A percentile compares a stretch with the other conserved stretches of the same genome.
Evolutionary conservation across 2,329 filamentous ascomycete genomes (phyloP).

Genomic region (Cladosporium oxysporum): DNA sequence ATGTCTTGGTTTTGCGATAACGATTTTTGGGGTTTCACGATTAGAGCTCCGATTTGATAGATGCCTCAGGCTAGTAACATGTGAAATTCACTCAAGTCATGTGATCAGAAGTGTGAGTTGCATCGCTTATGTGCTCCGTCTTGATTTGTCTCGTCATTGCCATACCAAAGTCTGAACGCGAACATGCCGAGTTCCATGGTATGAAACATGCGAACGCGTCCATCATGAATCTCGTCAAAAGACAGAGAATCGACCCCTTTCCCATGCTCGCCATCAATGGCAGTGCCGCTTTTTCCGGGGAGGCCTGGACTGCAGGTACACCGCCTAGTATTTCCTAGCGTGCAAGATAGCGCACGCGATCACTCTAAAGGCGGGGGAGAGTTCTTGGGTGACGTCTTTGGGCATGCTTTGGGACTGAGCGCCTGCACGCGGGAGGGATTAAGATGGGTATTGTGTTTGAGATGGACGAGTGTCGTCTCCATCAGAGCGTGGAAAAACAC

Average conservation of each 20-base stretch:
- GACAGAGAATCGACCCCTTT: neutral
- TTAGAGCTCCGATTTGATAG: neutral
- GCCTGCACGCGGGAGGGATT: neutral
- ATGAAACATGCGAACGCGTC: neutral
- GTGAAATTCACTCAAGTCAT: neutral
- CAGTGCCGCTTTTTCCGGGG: slow-evolving; percentile 4
- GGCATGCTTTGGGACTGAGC: neutral
- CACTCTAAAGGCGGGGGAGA: slow-evolving; percentile 8
- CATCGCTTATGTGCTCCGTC: neutral
- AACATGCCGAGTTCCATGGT: neutral
- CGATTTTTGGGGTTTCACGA: neutral
- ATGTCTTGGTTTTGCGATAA: neutral
- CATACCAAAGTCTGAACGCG: neutral
- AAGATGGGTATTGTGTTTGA: neutral
- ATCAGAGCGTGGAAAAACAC: too few species aligned
- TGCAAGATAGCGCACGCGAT: neutral
- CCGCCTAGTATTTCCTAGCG: slow-evolving; percentile 5
- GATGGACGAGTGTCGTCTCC: neutral
- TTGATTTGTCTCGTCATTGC: neutral
- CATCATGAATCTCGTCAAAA: neutral
- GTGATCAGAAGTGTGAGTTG: neutral
- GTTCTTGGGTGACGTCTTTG: neutral
- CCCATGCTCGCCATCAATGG: neutral
- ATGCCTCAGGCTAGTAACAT: neutral
- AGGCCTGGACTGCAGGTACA: slow-evolving; percentile 12